A percentile compares a stretch with the other conserved stretches of the same genome.
These are phyloP conservation scores for Erysimum cheiri DNA, from an alignment of 441 rosid genomes.

Conservation along the genomic window DNA sequence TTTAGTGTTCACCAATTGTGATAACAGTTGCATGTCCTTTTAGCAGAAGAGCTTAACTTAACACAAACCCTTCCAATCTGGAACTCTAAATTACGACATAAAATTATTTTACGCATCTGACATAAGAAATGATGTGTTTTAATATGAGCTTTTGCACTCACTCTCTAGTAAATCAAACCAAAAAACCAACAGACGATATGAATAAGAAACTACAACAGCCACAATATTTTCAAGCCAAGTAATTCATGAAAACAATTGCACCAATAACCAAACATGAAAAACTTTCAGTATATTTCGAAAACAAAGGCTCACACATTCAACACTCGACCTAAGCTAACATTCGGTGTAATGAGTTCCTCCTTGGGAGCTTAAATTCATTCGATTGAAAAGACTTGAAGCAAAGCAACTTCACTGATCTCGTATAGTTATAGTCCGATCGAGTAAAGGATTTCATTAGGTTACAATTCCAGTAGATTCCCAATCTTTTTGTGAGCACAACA, in stretches of 20 bases:
- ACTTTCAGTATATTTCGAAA: background rate
- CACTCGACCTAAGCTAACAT: background rate
- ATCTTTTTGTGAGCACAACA: conserved; percentile 15
- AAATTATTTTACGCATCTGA: background rate
- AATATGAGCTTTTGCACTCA: background rate
- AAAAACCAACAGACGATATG: background rate
- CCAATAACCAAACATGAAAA: conserved; percentile 5
- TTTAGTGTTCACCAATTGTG: background rate
- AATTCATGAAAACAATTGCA: background rate
- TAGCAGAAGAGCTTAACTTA: background rate
- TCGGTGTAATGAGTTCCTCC: background rate
- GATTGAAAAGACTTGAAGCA: background rate
- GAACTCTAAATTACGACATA: conserved; percentile 3
- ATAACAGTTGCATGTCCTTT: background rate
- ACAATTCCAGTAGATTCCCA: background rate
- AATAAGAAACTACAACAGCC: conserved; percentile 11
- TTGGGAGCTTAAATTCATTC: background rate
- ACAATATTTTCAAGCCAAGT: background rate
- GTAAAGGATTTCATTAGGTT: background rate
- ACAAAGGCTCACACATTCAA: conserved; percentile 19
- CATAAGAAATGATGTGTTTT: conserved; percentile 8
- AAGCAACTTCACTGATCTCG: conserved; percentile 17
- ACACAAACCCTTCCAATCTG: background rate
- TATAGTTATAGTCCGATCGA: background rate
- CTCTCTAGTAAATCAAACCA: background rate